Evolutionary conservation across 1,284 basidiomycete species (phyloP).

Genomic region (Earliella scabrosa): DNA sequence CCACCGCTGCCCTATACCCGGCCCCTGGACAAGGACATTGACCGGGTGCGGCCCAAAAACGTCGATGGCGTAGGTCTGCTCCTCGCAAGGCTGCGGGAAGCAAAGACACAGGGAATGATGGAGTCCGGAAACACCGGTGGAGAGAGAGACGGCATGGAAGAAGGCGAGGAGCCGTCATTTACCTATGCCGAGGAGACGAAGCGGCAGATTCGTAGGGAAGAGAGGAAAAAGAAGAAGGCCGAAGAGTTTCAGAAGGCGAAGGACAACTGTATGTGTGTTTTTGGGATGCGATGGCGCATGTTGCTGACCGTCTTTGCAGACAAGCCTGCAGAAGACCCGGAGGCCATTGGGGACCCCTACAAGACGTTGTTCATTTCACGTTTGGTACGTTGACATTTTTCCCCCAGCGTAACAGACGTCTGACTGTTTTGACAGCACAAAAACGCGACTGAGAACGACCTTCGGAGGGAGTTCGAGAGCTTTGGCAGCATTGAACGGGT

Average conservation of each 20-base stretch:
- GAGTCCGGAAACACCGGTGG: constrained; percentile 44
- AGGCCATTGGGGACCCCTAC: constrained; percentile 97
- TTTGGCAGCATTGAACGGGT: constrained; percentile 95
- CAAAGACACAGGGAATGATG: constrained; percentile 71
- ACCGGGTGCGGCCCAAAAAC: constrained; percentile 72
- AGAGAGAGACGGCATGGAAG: constrained; percentile 68
- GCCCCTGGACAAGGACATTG: constrained; percentile 83
- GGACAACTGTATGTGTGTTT: constrained; percentile 71
- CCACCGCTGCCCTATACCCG: constrained; percentile 85
- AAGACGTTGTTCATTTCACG: constrained; percentile 98
- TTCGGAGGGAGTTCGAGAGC: constrained; percentile 93
- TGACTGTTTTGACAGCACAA: constrained; percentile 65
- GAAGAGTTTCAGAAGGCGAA: constrained; percentile 85
- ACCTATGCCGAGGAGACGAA: constrained; percentile 81
- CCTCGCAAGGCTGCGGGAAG: constrained; percentile 76
- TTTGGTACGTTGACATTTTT: constrained; percentile 59
- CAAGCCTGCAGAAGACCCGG: constrained; percentile 88
- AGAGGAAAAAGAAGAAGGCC: constrained; percentile 77
- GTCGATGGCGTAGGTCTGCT: constrained; percentile 77
- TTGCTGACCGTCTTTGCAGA: constrained; percentile 50
- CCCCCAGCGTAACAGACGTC: constrained; percentile 4
- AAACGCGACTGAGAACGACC: constrained; percentile 87
- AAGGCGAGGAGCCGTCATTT: constrained; percentile 78
- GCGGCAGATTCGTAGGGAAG: constrained; percentile 77
- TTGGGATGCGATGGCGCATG: background rate